These are phyloP conservation scores for Colletotrichum caudatum DNA, from an alignment of 2,329 filamentous ascomycete genomes.

Conservation along the genomic window DNA sequence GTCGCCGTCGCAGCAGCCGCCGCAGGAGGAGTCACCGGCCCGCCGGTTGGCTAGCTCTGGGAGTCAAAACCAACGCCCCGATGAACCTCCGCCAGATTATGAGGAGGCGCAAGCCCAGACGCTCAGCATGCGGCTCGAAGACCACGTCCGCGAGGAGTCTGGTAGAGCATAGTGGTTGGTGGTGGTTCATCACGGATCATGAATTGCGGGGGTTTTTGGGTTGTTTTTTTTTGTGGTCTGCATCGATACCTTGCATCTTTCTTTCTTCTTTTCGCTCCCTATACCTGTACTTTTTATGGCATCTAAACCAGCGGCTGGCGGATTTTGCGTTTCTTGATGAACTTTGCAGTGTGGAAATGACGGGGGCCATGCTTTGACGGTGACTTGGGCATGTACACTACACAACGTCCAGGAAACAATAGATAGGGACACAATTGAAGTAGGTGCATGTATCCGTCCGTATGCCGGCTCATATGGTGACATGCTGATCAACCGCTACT, in stretches of 20 bases:
- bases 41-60: constrained; percentile 52
- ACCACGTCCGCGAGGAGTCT: constrained; percentile 79
- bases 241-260: constrained; percentile 37
- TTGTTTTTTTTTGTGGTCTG: background rate
- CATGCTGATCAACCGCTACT: constrained; percentile 7
- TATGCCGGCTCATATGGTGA: background rate
- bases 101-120: constrained; percentile 88
- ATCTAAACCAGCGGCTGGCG: constrained; percentile 38
- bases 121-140: constrained; percentile 69
- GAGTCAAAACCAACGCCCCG: constrained; percentile 59
- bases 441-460: background rate
- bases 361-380: constrained; percentile 5
- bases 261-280: constrained; percentile 15
- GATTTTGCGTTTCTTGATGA: constrained; percentile 30
- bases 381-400: background rate
- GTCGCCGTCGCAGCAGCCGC: constrained; percentile 33
- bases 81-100: constrained; percentile 90
- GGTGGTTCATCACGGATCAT: constrained; percentile 21
- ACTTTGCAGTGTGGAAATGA: constrained; percentile 33
- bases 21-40: constrained; percentile 45
- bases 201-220: constrained; percentile 14
- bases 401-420: background rate
- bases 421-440: constrained; percentile 7
- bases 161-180: constrained; percentile 63
- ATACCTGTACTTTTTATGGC: constrained; percentile 39